Evolutionary conservation across 1,139 yeast species (phyloP), one percentile per base, ranked within the genome.

Genomic region (Geotrichum histeridarum): DNA sequence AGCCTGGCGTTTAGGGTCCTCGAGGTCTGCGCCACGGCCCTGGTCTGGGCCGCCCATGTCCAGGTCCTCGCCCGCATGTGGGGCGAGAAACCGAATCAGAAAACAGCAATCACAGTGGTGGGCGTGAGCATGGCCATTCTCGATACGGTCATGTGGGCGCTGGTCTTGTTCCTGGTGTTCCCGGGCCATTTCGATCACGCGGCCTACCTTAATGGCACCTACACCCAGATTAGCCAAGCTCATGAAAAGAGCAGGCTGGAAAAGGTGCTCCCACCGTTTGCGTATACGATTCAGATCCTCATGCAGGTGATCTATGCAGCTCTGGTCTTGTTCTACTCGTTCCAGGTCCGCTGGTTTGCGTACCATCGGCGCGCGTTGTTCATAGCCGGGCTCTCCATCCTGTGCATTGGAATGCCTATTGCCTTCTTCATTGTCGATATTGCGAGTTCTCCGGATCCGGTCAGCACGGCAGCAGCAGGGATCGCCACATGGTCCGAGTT

Each of bases 371-470:
- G 55, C 58, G 67, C 81, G 69, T 60, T 84, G 68, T 66, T 83
- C 3, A 70, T 87, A 8, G 81, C 91, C 0, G 50, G 80, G 0
- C 68, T 86, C 31, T 82, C 93, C 1, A 66, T 82, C 11, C 62
- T 82, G 1, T 75, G 84, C 17, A 78, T 86, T 6, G 76, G 83
- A 57, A 70, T 83, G 17, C 90, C 93, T 1, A 81, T 86, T 47
- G 87, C 84, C 0, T 84, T 89, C 62, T 86, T 87, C 66, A 76
- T 87, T 44, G 83, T 91, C 6, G 95, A 86, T 69, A 81, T 87
- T 6, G 77, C 91, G 1, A 22, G 4, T 3, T 22, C 27, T 3
- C 27, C 27, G 27, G 27, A 3, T 5, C 5, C 27, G 3, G 27
- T 22, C 27, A 22, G 27, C 27, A 22, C 5, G 27, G 82, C 82